These are phyloP conservation scores for Pyrenochaeta sp. DNA, from an alignment of 2,329 filamentous ascomycete genomes.

Conservation along the genomic window DNA sequence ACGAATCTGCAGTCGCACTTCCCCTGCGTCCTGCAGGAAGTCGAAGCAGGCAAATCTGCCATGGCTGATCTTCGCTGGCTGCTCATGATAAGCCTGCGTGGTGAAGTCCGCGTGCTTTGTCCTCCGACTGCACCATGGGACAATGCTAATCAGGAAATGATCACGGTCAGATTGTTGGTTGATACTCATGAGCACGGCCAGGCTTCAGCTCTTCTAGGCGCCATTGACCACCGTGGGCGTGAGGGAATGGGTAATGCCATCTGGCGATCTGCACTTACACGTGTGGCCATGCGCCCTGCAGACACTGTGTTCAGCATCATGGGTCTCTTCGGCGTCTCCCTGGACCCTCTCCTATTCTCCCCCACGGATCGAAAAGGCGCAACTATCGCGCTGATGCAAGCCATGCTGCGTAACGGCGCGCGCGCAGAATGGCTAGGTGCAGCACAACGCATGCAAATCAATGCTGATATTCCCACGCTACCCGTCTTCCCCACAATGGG, in stretches of 20 bases:
- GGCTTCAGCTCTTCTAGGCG: neutral
- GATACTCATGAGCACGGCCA: neutral
- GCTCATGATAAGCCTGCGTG: neutral
- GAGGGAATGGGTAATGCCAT: conserved; percentile 6
- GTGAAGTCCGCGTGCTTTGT: neutral
- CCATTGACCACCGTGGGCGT: conserved; percentile 1
- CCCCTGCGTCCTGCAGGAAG: neutral
- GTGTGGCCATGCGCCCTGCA: conserved; percentile 5
- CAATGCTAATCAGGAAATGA: neutral
- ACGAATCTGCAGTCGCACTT: conserved; percentile 8
- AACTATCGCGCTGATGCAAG: conserved; percentile 14
- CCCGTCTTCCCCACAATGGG: conserved; percentile 5
- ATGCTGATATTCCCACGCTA: conserved; percentile 4
- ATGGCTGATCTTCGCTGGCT: neutral
- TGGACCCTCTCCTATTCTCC: conserved; percentile 11
- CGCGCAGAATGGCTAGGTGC: conserved; percentile 10
- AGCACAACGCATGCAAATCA: conserved; percentile 8
- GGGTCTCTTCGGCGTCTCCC: conserved; percentile 17
- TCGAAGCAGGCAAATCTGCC: conserved; percentile 3
- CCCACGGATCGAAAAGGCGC: conserved; percentile 3
- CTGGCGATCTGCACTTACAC: conserved; percentile 16
- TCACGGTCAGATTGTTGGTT: neutral
- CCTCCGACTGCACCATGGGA: neutral
- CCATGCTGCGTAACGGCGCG: neutral
- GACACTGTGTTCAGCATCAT: conserved; percentile 27